phyloP scores from a whole-genome alignment of 1,284 basidiomycete species.

The Inonotus obliquus region DNA sequence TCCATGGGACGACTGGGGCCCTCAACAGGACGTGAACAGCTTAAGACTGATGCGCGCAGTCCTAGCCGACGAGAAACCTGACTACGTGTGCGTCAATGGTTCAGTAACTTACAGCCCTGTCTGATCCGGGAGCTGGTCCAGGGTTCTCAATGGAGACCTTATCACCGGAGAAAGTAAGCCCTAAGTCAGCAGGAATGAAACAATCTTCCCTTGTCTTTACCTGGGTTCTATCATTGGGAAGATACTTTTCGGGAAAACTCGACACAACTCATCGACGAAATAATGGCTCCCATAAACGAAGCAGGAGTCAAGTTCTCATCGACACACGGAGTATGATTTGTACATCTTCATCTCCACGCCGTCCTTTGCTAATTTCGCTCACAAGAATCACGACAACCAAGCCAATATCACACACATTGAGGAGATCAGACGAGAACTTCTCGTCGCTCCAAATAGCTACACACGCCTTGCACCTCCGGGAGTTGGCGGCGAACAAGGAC shows the following conservation, averaged over 20 bases:
- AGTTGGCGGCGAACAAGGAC: constrained; percentile 56
- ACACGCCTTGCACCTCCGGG: constrained; percentile 53
- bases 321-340: constrained; percentile 23
- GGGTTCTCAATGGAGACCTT: constrained; percentile 60
- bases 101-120: neutral
- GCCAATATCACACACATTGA: constrained; percentile 31
- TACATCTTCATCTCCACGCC: neutral
- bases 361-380: neutral
- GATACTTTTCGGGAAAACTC: constrained; percentile 60
- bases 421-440: constrained; percentile 25
- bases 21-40: constrained; percentile 56
- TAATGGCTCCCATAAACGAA: constrained; percentile 44
- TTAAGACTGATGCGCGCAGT: constrained; percentile 49
- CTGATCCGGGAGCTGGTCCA: constrained; percentile 22
- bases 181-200: neutral
- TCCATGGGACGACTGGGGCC: constrained; percentile 63
- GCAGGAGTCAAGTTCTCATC: constrained; percentile 48
- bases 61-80: constrained; percentile 48
- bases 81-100: constrained; percentile 50
- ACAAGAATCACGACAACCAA: constrained; percentile 27
- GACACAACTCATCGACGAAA: constrained; percentile 44
- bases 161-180: constrained; percentile 61
- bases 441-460: constrained; percentile 55
- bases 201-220: neutral
- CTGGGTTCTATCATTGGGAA: constrained; percentile 22